These are phyloP conservation scores for Suillus alpinus DNA, from an alignment of 768 basidiomycete species.

Conservation along the genomic window DNA sequence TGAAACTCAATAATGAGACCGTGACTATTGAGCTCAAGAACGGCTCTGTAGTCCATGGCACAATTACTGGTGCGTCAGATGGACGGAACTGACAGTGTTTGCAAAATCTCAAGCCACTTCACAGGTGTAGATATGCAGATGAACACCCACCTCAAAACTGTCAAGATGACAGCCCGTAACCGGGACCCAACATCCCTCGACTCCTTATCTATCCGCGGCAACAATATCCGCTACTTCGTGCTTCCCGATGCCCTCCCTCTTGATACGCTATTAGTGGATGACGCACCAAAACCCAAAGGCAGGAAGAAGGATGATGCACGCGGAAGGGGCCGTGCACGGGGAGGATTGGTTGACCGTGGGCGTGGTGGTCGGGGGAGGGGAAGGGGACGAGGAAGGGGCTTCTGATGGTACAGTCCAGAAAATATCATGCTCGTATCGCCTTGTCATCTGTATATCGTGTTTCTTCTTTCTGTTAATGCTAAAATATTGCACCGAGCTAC, in stretches of 20 bases:
- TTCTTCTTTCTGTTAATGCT: constrained; percentile 15
- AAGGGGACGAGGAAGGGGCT: constrained; percentile 47
- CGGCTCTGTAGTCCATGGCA: constrained; percentile 91
- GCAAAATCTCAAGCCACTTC: constrained; percentile 6
- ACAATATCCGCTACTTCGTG: constrained; percentile 95
- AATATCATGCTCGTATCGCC: constrained; percentile 6
- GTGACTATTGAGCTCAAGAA: constrained; percentile 98
- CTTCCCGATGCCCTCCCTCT: constrained; percentile 97
- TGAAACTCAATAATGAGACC: constrained; percentile 99
- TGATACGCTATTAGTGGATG: constrained; percentile 95
- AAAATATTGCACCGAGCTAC: constrained; percentile 21
- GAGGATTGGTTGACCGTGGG: constrained; percentile 46
- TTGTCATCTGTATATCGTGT: constrained; percentile 9
- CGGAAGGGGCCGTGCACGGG: constrained; percentile 57
- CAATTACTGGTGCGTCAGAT: constrained; percentile 79
- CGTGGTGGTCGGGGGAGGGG: constrained; percentile 58
- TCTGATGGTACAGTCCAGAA: constrained; percentile 13
- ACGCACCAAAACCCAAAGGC: constrained; percentile 93
- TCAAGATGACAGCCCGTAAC: constrained; percentile 93
- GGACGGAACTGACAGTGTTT: background rate
- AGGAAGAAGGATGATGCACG: constrained; percentile 84
- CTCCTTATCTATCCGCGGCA: constrained; percentile 90
- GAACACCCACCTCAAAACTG: constrained; percentile 98
- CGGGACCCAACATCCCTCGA: constrained; percentile 87
- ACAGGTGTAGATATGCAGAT: constrained; percentile 98